Conservation (phyloP, 257 asterid species). For the Ilex asprella region DNA sequence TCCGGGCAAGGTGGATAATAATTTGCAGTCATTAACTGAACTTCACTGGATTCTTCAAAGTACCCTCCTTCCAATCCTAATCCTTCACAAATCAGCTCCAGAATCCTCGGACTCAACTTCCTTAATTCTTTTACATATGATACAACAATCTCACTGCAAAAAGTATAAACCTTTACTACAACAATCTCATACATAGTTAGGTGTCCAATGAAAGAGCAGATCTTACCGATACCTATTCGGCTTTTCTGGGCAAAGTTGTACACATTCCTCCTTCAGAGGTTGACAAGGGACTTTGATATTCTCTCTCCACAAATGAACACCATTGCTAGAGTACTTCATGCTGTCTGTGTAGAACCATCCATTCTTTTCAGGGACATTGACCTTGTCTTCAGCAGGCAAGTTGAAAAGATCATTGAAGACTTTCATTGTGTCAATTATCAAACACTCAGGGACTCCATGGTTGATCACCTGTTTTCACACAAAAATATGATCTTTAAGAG, state of each 20-base stretch:
- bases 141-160: slow-evolving; percentile 39
- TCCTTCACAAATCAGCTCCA: slow-evolving; percentile 48
- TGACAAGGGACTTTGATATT: slow-evolving; percentile 48
- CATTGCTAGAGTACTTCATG: slow-evolving; percentile 20
- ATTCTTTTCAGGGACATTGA: slow-evolving; percentile 25
- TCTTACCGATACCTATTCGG: slow-evolving; percentile 45
- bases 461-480: slow-evolving; percentile 27
- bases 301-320: slow-evolving; percentile 60
- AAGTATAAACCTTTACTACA: too few relatives aligned
- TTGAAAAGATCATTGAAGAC: slow-evolving; percentile 32
- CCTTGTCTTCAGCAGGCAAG: slow-evolving; percentile 28
- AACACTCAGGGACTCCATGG: slow-evolving; percentile 39
- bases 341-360: slow-evolving; percentile 42
- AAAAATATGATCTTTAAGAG: background rate
- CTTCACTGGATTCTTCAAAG: slow-evolving; percentile 37
- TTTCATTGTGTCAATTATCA: slow-evolving; percentile 21
- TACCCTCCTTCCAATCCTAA: slow-evolving; percentile 33
- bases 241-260: slow-evolving; percentile 50
- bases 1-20: slow-evolving; percentile 70
- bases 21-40: slow-evolving; percentile 43
- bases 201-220: background rate
- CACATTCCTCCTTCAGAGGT: slow-evolving; percentile 39
- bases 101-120: slow-evolving; percentile 28
- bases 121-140: slow-evolving; percentile 33
- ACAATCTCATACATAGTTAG: background rate